phyloP scores from a whole-genome alignment of 305 asterid genomes.

The Fraxinus ornus region DNA sequence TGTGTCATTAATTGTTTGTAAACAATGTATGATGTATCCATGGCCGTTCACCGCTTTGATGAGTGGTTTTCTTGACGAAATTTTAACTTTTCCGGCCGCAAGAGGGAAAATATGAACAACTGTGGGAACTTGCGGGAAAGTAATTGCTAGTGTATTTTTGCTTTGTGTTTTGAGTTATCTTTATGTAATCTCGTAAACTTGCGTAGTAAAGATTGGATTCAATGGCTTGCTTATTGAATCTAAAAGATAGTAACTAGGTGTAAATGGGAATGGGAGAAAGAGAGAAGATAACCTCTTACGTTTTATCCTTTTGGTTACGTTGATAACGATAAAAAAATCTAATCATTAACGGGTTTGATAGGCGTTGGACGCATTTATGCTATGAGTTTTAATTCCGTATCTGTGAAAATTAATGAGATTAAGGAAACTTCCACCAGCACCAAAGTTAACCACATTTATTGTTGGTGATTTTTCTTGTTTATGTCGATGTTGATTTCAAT shows the following conservation, averaged over 20 bases:
- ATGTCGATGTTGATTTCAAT: background rate
- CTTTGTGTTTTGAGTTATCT: slow-evolving; percentile 9
- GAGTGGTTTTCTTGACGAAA: background rate
- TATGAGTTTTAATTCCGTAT: background rate
- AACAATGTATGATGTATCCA: background rate
- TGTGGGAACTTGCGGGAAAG: background rate
- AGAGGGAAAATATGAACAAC: background rate
- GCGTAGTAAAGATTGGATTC: slow-evolving; percentile 2
- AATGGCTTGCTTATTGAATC: background rate
- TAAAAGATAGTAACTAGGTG: slow-evolving; percentile 1
- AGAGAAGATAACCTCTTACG: background rate
- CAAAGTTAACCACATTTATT: background rate
- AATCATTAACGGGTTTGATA: background rate
- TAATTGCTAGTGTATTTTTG: background rate
- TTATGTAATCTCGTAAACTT: slow-evolving; percentile 14
- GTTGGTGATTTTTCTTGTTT: background rate
- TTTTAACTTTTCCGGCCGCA: background rate
- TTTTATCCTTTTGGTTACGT: background rate
- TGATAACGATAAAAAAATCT: background rate
- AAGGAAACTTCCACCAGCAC: background rate
- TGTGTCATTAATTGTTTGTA: background rate
- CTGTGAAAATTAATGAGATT: background rate
- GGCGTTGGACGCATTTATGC: background rate
- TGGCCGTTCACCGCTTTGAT: background rate
- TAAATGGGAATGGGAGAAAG: slow-evolving; percentile 7